Percentiles rank a stretch among this genome's conserved stretches.
Conservation (phyloP, 148 eudicot genomes). For the Chenopodium suecicum region DNA sequence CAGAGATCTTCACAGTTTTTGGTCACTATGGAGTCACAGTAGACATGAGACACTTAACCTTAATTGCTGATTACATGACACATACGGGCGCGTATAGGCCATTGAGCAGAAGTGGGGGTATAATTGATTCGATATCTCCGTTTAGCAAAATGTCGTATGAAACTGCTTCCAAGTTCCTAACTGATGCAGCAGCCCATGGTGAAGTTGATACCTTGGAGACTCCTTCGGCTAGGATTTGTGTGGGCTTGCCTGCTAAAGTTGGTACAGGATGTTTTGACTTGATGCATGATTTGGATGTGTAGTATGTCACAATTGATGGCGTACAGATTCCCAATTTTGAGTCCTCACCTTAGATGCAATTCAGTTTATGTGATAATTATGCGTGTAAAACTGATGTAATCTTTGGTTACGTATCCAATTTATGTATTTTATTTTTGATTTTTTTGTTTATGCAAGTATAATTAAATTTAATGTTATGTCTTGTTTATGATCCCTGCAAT, state of each 20-base stretch:
- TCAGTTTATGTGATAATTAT: not conserved
- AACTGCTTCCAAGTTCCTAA: constrained; percentile 82
- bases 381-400: not conserved
- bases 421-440: not conserved
- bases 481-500: no score
- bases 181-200: constrained; percentile 64
- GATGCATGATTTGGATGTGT: constrained; percentile 67
- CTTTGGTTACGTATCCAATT: not conserved
- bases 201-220: constrained; percentile 69
- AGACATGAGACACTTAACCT: constrained; percentile 76
- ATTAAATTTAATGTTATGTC: no score
- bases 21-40: constrained; percentile 79
- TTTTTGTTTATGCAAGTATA: no score
- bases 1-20: constrained; percentile 78
- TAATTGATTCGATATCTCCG: constrained; percentile 72
- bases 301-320: not conserved
- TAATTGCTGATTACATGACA: constrained; percentile 92
- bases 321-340: not conserved
- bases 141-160: constrained; percentile 85
- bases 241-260: constrained; percentile 89
- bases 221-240: constrained; percentile 81
- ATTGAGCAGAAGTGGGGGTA: constrained; percentile 80
- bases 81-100: constrained; percentile 75
- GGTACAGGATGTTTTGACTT: constrained; percentile 94
- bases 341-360: not conserved